Base-by-base conservation (phyloP, 768 basidiomycete genomes). In the Kwoniella dendrophila region DNA sequence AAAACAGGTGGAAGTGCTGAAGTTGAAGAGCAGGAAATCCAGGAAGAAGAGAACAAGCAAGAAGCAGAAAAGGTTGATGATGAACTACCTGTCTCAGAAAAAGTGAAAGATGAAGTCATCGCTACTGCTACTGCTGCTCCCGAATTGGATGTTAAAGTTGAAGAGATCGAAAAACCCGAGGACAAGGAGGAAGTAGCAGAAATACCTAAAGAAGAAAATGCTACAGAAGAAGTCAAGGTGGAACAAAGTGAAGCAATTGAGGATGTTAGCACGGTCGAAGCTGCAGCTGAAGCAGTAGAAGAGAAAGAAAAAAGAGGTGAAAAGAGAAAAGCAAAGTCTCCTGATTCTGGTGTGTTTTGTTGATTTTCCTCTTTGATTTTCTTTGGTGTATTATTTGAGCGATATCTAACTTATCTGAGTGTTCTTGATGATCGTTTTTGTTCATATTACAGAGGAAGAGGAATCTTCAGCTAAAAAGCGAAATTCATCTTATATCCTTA, bases 121-220 rank as follows among this genome's bases (percentile, higher is more conserved):
- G 52, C 11, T 26, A 12, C 30, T 20, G 32, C 11, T 20, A 8
- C 52, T 34, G 52, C 18, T 11, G 52, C 10, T 36, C 12, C 27
- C 20, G n/a, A 24, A 22, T 5, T 18, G 22, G 57, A 51, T 18
- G 48, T 29, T 12, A 63, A 68, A n/a, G 57, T 50, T 40, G 40
- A 63, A 43, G 48, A 47, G 89, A 57, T 81, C 34, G 34, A 83
- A 85, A 54, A 33, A 30, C 14, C 29, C 16, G 45, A 43, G n/a
- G 34, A 20, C 22, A 38, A 51, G 26, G 20, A 51, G 27, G 41
- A 52, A 12, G 58, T 14, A 16, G 6, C 29, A 26, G 5, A 43
- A 3, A 20, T 43, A 14, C 41, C n/a, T n/a, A 50, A 26, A 14
- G 33, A 40, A 43, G 32, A 38, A 11, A 48, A 11, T 18, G 29